Conservation (phyloP, 2,329 filamentous ascomycete genomes). For the Cryoendolithus antarcticus region DNA sequence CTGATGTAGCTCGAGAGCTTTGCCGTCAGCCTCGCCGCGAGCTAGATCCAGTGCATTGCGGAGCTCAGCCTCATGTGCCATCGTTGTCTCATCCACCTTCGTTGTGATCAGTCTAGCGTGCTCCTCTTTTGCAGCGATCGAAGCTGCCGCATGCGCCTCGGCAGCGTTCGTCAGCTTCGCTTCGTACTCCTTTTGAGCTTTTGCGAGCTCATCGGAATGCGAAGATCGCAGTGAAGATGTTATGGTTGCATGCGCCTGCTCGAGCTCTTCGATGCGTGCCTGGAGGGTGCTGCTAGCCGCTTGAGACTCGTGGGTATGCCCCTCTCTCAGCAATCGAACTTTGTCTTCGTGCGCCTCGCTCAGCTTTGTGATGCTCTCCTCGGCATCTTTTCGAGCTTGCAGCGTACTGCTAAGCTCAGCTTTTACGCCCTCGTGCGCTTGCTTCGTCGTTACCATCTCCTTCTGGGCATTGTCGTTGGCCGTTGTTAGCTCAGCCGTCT, state of each 20-base stretch:
- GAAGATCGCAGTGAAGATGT: background rate
- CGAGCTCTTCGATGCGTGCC: background rate
- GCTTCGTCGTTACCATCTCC: too few relatives aligned
- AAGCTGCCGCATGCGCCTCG: conserved; percentile 5
- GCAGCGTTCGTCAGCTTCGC: conserved; percentile 1
- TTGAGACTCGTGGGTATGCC: background rate
- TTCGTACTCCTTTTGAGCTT: conserved; percentile 8
- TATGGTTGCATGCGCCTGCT: conserved; percentile 3
- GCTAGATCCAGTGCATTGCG: conserved; percentile 9
- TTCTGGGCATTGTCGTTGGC: too few relatives aligned
- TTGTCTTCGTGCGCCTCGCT: background rate
- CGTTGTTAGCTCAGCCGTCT: too few relatives aligned
- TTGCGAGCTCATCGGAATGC: background rate
- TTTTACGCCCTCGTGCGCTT: too few relatives aligned
- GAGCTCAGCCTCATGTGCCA: conserved; percentile 9
- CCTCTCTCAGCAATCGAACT: background rate
- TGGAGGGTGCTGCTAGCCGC: conserved; percentile 1
- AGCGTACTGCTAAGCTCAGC: too few relatives aligned
- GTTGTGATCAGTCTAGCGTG: background rate
- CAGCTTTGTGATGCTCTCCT: too few relatives aligned
- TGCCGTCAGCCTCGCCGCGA: conserved; percentile 8
- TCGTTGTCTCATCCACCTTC: conserved; percentile 7
- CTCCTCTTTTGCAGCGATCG: background rate
- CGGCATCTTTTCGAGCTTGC: too few relatives aligned
- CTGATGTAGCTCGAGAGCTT: conserved; percentile 6